Percentiles rank a stretch among this genome's conserved stretches.
Conservation (phyloP, 805 yeast species). For the Clavispora asparagi region DNA sequence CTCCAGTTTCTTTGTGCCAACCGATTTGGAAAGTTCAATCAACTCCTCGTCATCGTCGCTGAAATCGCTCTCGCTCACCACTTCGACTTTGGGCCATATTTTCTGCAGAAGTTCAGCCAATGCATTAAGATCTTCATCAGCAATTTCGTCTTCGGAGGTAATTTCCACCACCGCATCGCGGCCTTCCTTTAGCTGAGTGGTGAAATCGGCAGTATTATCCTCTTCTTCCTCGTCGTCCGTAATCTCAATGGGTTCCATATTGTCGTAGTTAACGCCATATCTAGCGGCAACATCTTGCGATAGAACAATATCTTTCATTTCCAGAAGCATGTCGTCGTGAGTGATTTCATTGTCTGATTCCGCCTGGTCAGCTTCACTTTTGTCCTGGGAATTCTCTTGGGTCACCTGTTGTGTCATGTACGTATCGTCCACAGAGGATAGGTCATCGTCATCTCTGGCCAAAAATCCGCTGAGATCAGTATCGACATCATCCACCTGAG, state of each 20-base stretch:
- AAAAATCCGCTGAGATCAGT: slow-evolving; percentile 16
- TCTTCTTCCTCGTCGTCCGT: slow-evolving; percentile 25
- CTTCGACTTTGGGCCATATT: neutral
- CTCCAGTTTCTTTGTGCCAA: neutral
- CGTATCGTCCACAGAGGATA: slow-evolving; percentile 11
- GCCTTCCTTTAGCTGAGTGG: slow-evolving; percentile 39
- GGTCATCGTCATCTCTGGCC: slow-evolving; percentile 12
- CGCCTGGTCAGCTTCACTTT: neutral
- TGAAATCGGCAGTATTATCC: slow-evolving; percentile 21
- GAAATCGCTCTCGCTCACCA: slow-evolving; percentile 16
- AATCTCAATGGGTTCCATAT: slow-evolving; percentile 8
- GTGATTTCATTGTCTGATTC: slow-evolving; percentile 4
- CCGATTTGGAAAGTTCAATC: slow-evolving; percentile 10
- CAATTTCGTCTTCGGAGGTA: slow-evolving; percentile 30
- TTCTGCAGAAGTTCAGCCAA: slow-evolving; percentile 8
- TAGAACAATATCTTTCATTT: slow-evolving; percentile 21
- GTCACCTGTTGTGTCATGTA: slow-evolving; percentile 11
- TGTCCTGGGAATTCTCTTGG: slow-evolving; percentile 10
- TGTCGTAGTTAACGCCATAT: slow-evolving; percentile 23
- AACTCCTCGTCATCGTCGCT: slow-evolving; percentile 32
- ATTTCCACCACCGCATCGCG: slow-evolving; percentile 37
- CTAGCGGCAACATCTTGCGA: slow-evolving; percentile 32
- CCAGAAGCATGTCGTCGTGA: slow-evolving; percentile 7
- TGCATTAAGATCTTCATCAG: slow-evolving; percentile 12
- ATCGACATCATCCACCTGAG: slow-evolving; percentile 11